Percentiles rank a stretch among this genome's conserved stretches.
Conservation (phyloP, 768 basidiomycete species). For the Tylopilus balloui region DNA sequence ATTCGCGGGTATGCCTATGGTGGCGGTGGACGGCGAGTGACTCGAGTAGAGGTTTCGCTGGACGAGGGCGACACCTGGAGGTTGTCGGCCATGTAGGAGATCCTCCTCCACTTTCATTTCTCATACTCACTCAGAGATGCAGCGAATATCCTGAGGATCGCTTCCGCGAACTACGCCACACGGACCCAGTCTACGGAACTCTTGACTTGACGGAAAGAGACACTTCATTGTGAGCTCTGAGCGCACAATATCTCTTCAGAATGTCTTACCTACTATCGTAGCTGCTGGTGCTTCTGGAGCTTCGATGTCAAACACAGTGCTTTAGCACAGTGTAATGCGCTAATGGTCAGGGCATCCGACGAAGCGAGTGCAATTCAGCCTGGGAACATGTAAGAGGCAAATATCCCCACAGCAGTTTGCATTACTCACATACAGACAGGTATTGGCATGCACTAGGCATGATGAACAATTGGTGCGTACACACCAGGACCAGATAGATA, state of each 20-base stretch:
- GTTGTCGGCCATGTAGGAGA: slow-evolving; percentile 37
- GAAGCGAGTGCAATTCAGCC: slow-evolving; percentile 48
- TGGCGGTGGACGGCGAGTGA: slow-evolving; percentile 56
- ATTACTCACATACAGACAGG: slow-evolving; percentile 15
- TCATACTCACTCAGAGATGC: neutral
- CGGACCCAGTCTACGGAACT: slow-evolving; percentile 43
- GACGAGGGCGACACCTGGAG: slow-evolving; percentile 51
- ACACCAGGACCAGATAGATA: neutral
- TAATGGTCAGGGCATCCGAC: slow-evolving; percentile 54
- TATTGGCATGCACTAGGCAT: slow-evolving; percentile 55
- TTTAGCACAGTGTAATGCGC: slow-evolving; percentile 33
- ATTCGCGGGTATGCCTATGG: slow-evolving; percentile 58
- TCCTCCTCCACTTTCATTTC: neutral
- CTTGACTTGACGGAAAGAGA: slow-evolving; percentile 47
- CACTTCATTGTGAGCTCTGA: slow-evolving; percentile 39
- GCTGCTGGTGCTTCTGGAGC: slow-evolving; percentile 61
- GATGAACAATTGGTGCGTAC: slow-evolving; percentile 48
- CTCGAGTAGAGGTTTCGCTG: slow-evolving; percentile 53
- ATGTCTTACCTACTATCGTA: neutral
- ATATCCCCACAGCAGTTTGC: neutral
- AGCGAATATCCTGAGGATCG: slow-evolving; percentile 48
- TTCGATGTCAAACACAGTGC: slow-evolving; percentile 34
- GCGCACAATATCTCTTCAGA: neutral
- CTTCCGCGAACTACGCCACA: slow-evolving; percentile 37
- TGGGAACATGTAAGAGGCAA: slow-evolving; percentile 42